Base-by-base conservation (phyloP, 2,329 filamentous ascomycete species). In the Elsinoe arachidis region DNA sequence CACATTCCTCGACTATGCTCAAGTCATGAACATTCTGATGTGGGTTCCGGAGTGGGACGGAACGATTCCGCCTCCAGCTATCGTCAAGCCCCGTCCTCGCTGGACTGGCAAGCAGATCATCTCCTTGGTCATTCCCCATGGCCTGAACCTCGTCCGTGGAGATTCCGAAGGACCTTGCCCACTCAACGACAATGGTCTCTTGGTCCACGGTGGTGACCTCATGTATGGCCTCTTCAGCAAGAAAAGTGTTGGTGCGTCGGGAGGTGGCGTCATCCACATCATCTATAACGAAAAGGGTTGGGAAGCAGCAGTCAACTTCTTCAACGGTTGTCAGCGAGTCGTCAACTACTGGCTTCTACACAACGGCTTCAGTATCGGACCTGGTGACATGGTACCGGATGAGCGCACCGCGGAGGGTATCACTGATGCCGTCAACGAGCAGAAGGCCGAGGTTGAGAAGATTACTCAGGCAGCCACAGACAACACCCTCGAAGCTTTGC, bases 41-140 rank as follows among this genome's bases (percentile, higher is more conserved):
- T 99, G 92, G 92, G 90, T 99, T 55, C 93, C 93, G 17, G 86
- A 91, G 57, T 99, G 95, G 95, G 90, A 99, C 73, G 95, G 95
- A 46, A 81, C 95, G 52, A 90, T 99, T 65, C 93, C 93, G 5
- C 83, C 86, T 35, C 93, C 93, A 12, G 90, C 92, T n/a, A 96
- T 99, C 62, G 68, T 95, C 62, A 96, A 96, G 74, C 93, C 93
- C 9, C 80, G 85, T 56, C 90, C 93, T 41, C 85, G 90, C 64
- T 99, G 93, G 93, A 97, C 92, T 54, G 93, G 93, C 65, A 99
- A 99, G 75, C 93, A 99, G 74, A 86, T 99, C 63, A 85, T 95
- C 69, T 96, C 91, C 73, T 83, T 97, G 83, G 84, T 93, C 58
- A 87, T 99, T 62, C 92, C 93, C 14, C 78, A 83, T 57, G 89